Percentiles rank a stretch among this genome's conserved stretches.
phyloP scores from a whole-genome alignment of 163 green algal genomes.

The Chloroidium sp. region DNA sequence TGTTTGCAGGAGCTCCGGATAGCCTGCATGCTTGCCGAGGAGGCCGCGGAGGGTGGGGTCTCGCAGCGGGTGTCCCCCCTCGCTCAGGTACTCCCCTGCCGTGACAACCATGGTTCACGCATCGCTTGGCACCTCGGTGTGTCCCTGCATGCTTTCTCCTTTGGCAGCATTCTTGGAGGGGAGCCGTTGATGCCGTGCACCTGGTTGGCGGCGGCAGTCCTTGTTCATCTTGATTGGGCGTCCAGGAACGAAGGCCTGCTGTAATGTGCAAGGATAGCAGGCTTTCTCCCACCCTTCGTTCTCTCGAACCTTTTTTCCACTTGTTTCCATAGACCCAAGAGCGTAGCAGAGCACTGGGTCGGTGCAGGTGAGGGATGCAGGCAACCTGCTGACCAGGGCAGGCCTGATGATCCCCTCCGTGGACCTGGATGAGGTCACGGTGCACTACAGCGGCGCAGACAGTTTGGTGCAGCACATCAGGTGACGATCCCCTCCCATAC shows the following conservation, averaged over 20 bases:
- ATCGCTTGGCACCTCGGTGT: neutral
- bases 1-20: constrained; percentile 72
- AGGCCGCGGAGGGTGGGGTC: constrained; percentile 77
- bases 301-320: no score
- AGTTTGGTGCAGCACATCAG: constrained; percentile 70
- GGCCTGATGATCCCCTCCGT: constrained; percentile 82
- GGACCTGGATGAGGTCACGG: constrained; percentile 76
- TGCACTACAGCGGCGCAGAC: constrained; percentile 55
- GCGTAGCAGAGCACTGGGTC: no score
- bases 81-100: constrained; percentile 52
- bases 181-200: neutral
- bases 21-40: constrained; percentile 66
- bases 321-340: no score
- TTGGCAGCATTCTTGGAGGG: no score
- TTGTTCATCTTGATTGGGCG: neutral
- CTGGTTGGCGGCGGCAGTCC: neutral
- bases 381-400: constrained; percentile 81
- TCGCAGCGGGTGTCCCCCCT: constrained; percentile 77
- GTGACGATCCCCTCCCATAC: constrained; percentile 3
- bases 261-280: no score
- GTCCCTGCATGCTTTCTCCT: neutral
- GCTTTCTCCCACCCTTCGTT: no score
- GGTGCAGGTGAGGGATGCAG: constrained; percentile 77
- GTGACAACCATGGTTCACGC: neutral
- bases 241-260: no score